Conservation (phyloP, 345 rosid species). For the Ricinus communis region DNA sequence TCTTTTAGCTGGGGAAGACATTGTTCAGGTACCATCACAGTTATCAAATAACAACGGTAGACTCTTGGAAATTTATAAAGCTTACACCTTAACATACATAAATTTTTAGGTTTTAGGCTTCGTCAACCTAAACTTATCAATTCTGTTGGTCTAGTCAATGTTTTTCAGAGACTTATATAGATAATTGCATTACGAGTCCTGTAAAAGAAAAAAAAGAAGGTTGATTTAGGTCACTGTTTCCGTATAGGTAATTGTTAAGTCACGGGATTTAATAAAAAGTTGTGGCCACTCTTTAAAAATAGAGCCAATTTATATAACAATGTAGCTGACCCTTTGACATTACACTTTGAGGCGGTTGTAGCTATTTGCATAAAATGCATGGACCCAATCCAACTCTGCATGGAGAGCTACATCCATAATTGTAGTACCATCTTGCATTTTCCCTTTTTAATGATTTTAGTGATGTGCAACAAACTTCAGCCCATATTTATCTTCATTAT, state of each 20-base stretch:
- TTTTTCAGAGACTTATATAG: not conserved
- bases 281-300: not conserved
- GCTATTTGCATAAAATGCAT: not conserved
- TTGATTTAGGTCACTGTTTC: not conserved
- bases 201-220: not conserved
- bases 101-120: not conserved
- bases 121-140: not conserved
- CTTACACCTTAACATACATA: not conserved
- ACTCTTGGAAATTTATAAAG: not conserved
- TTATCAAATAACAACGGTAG: not conserved
- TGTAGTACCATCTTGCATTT: not conserved
- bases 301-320: not conserved
- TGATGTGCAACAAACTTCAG: too few relatives aligned
- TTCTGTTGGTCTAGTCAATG: not conserved
- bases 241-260: not conserved
- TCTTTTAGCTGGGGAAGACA: slow-evolving; percentile 76
- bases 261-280: not conserved
- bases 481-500: too few relatives aligned
- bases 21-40: slow-evolving; percentile 57
- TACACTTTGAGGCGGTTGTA: not conserved
- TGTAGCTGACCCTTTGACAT: not conserved
- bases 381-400: not conserved
- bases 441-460: too few relatives aligned
- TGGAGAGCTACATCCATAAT: not conserved
- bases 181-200: not conserved